phyloP scores from a whole-genome alignment of 2,329 filamentous ascomycete species.

The Ceratocystis ficicola region DNA sequence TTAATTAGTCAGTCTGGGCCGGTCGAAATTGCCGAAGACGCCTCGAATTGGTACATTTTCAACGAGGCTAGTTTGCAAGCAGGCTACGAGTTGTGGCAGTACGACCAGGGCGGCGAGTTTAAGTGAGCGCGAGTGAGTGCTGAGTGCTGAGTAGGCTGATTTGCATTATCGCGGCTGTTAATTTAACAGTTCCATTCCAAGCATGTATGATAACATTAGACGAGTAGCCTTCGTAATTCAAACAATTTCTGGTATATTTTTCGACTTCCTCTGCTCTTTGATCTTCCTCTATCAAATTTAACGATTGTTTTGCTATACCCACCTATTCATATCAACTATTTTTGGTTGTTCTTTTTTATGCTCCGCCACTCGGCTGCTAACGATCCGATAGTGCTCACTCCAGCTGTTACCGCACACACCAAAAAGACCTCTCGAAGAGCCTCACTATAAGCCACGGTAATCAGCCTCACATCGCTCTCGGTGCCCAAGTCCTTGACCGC shows the following conservation, averaged over 20 bases:
- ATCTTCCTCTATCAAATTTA: background rate
- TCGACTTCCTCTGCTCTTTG: background rate
- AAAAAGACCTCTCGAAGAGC: slow-evolving; percentile 18
- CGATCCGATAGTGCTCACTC: slow-evolving; percentile 17
- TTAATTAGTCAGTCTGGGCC: slow-evolving; percentile 20
- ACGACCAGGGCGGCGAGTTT: background rate
- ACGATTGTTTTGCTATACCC: background rate
- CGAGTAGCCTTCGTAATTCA: background rate
- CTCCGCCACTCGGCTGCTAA: slow-evolving; percentile 15
- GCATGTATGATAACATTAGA: background rate
- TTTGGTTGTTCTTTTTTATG: slow-evolving; percentile 1
- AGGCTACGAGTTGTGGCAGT: slow-evolving; percentile 23
- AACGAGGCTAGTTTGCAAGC: slow-evolving; percentile 26
- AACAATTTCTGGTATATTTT: background rate
- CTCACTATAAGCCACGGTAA: slow-evolving; percentile 13
- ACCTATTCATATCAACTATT: background rate
- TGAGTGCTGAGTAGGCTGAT: no score
- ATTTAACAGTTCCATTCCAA: no score
- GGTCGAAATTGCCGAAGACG: slow-evolving; percentile 21
- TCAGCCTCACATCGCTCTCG: slow-evolving; percentile 1
- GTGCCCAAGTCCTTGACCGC: slow-evolving; percentile 11
- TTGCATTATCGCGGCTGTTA: no score
- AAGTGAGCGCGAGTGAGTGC: no score
- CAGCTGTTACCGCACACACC: slow-evolving; percentile 16
- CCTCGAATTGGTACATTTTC: slow-evolving; percentile 27